phyloP scores from a whole-genome alignment of 2,329 filamentous ascomycete genomes.

The Helminthosporium solani region DNA sequence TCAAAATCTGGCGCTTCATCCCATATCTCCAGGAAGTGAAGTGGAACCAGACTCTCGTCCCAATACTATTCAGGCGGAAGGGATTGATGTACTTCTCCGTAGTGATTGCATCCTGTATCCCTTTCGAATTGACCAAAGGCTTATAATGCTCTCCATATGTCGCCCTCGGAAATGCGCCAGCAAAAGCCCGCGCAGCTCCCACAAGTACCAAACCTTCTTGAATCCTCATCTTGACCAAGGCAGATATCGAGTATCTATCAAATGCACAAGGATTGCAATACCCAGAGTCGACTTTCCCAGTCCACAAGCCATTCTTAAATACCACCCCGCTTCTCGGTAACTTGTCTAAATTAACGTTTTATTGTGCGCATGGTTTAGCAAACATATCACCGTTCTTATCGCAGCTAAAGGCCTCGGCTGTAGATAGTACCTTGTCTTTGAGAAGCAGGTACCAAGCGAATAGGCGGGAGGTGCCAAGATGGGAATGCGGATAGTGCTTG shows the following conservation, averaged over 20 bases:
- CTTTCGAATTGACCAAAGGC: conserved; percentile 39
- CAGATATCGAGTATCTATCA: no score
- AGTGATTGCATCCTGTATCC: conserved; percentile 45
- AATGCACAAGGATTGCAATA: not conserved
- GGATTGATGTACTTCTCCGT: conserved; percentile 35
- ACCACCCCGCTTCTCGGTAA: conserved; percentile 6
- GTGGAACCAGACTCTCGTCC: no score
- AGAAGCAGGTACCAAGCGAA: conserved; percentile 37
- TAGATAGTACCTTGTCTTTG: conserved; percentile 25
- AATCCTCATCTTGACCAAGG: conserved; percentile 31
- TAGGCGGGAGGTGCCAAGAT: conserved; percentile 18
- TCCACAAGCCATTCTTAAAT: conserved; percentile 6
- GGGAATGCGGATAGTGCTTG: conserved; percentile 23
- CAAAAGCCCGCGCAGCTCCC: conserved; percentile 26
- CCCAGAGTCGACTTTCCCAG: not conserved
- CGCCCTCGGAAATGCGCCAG: conserved; percentile 20
- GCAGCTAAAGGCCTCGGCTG: conserved; percentile 10
- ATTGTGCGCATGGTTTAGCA: conserved; percentile 14
- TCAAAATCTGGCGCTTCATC: no score
- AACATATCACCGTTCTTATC: conserved; percentile 25
- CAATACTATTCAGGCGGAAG: not conserved
- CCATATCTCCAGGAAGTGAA: no score
- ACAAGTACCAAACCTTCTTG: conserved; percentile 24
- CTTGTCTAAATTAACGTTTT: conserved; percentile 6
- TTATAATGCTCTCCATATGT: conserved; percentile 21